Evolutionary conservation across 1,284 basidiomycete genomes (phyloP), one percentile per base, ranked within the genome.

Genomic region (Fomitopsis schrenkii): DNA sequence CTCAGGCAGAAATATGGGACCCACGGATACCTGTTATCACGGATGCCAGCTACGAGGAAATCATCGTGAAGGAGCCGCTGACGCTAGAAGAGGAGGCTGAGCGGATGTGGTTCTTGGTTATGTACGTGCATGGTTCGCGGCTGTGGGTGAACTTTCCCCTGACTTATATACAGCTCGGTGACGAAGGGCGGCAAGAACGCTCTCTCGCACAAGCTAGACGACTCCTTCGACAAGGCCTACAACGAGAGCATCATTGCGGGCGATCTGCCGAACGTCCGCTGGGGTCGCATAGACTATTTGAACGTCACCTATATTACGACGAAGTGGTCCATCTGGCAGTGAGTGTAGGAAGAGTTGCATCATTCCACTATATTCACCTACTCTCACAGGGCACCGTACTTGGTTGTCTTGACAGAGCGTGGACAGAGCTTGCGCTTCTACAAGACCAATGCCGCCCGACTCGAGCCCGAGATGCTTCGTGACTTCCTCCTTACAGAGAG

Each of bases 291-390:
- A 61, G 90, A 93, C 76, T 93, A 93, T 72, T 75, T 92, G 65
- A 86, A 89, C 63, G 91, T 93, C 63, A 93, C 91, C 2, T 75
- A 79, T 58, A 72, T 93, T 65, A 93, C 91, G 48, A 92, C 90
- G 5, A 90, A 89, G 70, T 93, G 91, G 91, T 79, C 70, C 45
- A 74, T 93, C 57, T 93, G 91, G 91, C 82, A 83, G 91, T 92
- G 70, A 64, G 87, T 67, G 22, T 38, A 19, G 59, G 44, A 30
- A 45, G 8, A 9, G 17, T 9, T 45, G 4, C 9, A 19, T 19
- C 3, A 15, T 45, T 12, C 30, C 48, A 38, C 44, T 59, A 8
- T 12, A 54, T 50, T 45, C 45, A 48, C 22, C 33, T 22, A 48
- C 46, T 53, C 58, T 10, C 61, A 28, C 62, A 93, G 91, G 67